Evolutionary conservation across 495 filamentous ascomycete genomes (phyloP).

Genomic region (Bacidia gigantensis): DNA sequence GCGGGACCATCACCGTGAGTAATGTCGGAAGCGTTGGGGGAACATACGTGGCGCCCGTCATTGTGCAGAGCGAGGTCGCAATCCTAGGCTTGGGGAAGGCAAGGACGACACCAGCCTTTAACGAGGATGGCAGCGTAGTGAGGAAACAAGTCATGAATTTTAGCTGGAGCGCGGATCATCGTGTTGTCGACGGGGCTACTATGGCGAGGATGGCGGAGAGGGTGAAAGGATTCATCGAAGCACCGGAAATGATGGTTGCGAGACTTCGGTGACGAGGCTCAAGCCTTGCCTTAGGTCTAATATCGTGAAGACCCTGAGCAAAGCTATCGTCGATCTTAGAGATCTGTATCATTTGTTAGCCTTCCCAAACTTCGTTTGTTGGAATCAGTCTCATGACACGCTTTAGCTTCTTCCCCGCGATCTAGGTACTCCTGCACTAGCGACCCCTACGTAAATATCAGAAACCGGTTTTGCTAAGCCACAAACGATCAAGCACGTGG

Average conservation of each 20-base stretch:
- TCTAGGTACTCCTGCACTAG: too few relatives aligned
- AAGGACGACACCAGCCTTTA: slow-evolving; percentile 58
- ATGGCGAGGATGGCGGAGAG: slow-evolving; percentile 79
- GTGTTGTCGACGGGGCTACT: slow-evolving; percentile 86
- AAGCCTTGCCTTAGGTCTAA: too few relatives aligned
- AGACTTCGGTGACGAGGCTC: slow-evolving; percentile 28
- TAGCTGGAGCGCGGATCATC: slow-evolving; percentile 94
- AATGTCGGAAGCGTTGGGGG: slow-evolving; percentile 98
- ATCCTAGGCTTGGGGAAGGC: slow-evolving; percentile 82
- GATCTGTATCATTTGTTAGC: too few relatives aligned
- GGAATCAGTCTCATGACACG: neutral
- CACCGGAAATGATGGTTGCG: slow-evolving; percentile 68
- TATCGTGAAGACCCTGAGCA: too few relatives aligned
- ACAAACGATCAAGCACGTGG: neutral
- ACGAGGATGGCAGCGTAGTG: slow-evolving; percentile 39
- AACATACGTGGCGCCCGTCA: slow-evolving; percentile 80
- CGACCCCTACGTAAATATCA: neutral
- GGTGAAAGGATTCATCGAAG: slow-evolving; percentile 63
- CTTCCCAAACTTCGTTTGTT: neutral
- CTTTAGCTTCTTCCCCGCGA: neutral
- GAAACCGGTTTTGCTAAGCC: neutral
- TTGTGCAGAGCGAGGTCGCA: slow-evolving; percentile 72
- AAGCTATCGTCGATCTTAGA: too few relatives aligned
- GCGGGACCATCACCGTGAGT: slow-evolving; percentile 87
- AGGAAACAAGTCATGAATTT: slow-evolving; percentile 63